Conservation (phyloP, 164 flowering plant species). For the Paratinospora sagittata region DNA sequence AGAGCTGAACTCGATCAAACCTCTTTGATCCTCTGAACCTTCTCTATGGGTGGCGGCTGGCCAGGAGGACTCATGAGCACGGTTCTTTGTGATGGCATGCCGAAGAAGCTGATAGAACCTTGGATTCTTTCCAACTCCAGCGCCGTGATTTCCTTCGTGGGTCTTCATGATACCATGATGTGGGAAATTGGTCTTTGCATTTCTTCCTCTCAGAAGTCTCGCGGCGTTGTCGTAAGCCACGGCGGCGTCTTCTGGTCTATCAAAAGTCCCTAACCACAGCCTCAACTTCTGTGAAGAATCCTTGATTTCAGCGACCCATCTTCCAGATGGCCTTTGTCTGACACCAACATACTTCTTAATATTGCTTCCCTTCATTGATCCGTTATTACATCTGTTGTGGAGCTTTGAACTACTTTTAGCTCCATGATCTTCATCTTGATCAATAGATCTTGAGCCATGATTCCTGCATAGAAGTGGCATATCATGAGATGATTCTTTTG, state of each 20-base stretch:
- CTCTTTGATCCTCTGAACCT: not conserved
- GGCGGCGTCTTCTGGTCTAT: constrained; percentile 53
- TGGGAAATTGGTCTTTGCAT: constrained; percentile 54
- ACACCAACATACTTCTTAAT: constrained; percentile 41
- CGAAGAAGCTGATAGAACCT: constrained; percentile 38
- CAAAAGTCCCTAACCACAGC: constrained; percentile 59
- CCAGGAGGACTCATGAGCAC: not conserved
- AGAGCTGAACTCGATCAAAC: constrained; percentile 12
- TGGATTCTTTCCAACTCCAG: constrained; percentile 27
- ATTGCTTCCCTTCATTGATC: not conserved
- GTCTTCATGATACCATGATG: constrained; percentile 12
- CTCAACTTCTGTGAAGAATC: constrained; percentile 48
- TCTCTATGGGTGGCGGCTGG: not conserved
- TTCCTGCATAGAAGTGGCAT: not conserved
- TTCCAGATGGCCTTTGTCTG: constrained; percentile 62
- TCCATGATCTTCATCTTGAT: constrained; percentile 2
- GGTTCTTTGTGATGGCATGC: constrained; percentile 39
- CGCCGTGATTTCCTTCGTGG: constrained; percentile 20
- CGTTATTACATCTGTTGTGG: not conserved
- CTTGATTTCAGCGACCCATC: constrained; percentile 62
- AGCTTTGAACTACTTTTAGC: constrained; percentile 1
- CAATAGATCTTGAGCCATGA: not conserved
- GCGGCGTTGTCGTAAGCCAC: constrained; percentile 54
- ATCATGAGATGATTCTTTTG: constrained; percentile 6
- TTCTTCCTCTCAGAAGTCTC: constrained; percentile 45